Evolutionary conservation across 2,329 filamentous ascomycete genomes (phyloP), one percentile per base, ranked within the genome.

Genomic region (Paraphoma sp.): DNA sequence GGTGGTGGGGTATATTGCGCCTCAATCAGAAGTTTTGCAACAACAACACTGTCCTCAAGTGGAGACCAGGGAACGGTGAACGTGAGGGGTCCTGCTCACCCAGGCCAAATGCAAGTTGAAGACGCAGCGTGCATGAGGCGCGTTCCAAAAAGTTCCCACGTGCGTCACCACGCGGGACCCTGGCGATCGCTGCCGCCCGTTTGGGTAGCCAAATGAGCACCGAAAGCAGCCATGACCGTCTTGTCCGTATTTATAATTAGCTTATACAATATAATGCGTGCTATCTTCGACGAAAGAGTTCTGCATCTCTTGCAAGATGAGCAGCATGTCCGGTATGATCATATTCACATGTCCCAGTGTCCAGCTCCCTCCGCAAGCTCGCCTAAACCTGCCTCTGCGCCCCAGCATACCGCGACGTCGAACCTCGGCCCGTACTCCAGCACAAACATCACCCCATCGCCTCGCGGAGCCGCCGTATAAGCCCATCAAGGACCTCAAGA

Each of bases 371-470:
- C 43, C 49, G 49, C 49, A 43, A 23, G 5, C 42, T 50, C 57
- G 57, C 51, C 46, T 47, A 51, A 45, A 56, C 50, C 10, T 59
- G 50, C 55, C 56, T 40, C 45, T 33, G 31, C 38, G 3, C 33
- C 33, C 14, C 33, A 36, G 14, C 14, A 14, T 14, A 36, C 50
- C 48, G 49, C 50, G 16, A 36, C 46, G 40, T 45, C 52, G 50
- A 61, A 71, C 72, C 72, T 73, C 71, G 70, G 72, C 58, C 65
- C 67, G 62, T 52, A 55, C 42, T 16, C 50, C 29, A 33, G 11
- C 45, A 47, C 53, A 44, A 48, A 48, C 48, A 56, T 59, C 56
- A 58, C 52, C 54, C 48, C 60, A 61, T 70, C 66, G 54, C 62
- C 60, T 65, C 67, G 60, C 59, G 51, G 53, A 48, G 9, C 12